A percentile compares a stretch with the other conserved stretches of the same genome.
Evolutionary conservation across 306 rosid species (phyloP).

Genomic region (Rubus parviflorus): DNA sequence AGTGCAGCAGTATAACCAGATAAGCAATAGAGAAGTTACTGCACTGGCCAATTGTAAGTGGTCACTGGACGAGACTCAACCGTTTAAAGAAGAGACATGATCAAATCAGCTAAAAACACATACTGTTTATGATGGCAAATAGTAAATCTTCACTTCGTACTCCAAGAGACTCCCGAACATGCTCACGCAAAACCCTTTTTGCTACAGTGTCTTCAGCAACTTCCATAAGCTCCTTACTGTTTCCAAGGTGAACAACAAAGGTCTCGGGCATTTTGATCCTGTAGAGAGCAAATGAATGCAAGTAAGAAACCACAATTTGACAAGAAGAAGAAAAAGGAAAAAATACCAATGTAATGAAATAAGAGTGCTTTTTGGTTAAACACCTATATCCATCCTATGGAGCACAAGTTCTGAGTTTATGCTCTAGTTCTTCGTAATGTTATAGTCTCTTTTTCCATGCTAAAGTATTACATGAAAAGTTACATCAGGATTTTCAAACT

Average conservation of each 20-base stretch:
- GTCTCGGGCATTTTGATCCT: slow-evolving; percentile 94
- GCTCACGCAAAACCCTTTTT: slow-evolving; percentile 91
- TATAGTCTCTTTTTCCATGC: background rate
- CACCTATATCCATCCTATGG: background rate
- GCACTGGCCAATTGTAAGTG: background rate
- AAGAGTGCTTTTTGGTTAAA: background rate
- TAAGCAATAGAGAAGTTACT: background rate
- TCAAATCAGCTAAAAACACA: background rate
- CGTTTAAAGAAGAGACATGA: background rate
- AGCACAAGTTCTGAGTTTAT: background rate
- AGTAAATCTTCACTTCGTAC: slow-evolving; percentile 82
- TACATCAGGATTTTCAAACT: background rate
- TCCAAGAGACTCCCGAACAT: slow-evolving; percentile 85
- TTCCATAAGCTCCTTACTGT: slow-evolving; percentile 96
- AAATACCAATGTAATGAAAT: background rate
- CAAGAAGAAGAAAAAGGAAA: background rate
- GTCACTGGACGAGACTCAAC: background rate
- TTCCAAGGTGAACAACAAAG: slow-evolving; percentile 93
- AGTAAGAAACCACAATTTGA: background rate
- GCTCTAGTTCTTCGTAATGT: background rate
- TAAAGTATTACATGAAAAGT: background rate
- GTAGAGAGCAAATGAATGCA: slow-evolving; percentile 14
- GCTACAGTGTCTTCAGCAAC: slow-evolving; percentile 87
- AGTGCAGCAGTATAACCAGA: slow-evolving; percentile 1
- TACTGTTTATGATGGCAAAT: slow-evolving; percentile 93